phyloP scores from a whole-genome alignment of 1,284 basidiomycete species.

The Irpex sp. region DNA sequence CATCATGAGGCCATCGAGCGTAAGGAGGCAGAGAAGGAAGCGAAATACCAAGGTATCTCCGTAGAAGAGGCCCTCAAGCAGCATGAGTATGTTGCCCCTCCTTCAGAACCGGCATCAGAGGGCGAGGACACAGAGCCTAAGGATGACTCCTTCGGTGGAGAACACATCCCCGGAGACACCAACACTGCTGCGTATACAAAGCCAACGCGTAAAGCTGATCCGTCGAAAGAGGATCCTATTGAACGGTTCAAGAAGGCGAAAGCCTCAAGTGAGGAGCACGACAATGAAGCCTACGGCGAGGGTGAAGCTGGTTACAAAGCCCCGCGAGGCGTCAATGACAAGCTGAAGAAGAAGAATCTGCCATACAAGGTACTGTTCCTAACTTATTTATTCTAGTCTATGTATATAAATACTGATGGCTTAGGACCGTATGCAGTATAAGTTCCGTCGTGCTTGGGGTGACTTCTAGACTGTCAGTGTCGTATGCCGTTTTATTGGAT shows the following conservation, averaged over 20 bases:
- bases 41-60: conserved; percentile 76
- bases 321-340: conserved; percentile 67
- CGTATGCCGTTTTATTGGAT: conserved; percentile 11
- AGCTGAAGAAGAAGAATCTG: conserved; percentile 68
- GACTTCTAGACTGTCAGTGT: conserved; percentile 53
- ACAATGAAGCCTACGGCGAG: conserved; percentile 59
- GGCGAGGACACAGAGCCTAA: conserved; percentile 6
- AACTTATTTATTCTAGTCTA: conserved; percentile 10
- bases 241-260: conserved; percentile 54
- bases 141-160: conserved; percentile 17
- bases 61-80: conserved; percentile 61
- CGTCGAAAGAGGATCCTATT: conserved; percentile 64
- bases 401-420: conserved; percentile 35
- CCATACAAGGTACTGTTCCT: conserved; percentile 74
- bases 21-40: conserved; percentile 82
- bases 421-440: conserved; percentile 73
- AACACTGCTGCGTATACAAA: conserved; percentile 23
- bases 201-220: conserved; percentile 51
- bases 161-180: conserved; percentile 16
- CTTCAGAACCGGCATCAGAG: not conserved
- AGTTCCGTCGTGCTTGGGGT: conserved; percentile 81
- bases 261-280: conserved; percentile 32
- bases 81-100: conserved; percentile 36
- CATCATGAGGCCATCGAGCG: conserved; percentile 88
- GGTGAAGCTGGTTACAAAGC: conserved; percentile 73